These are phyloP conservation scores for Fragaria iinumae DNA, from an alignment of 306 rosid genomes.

Conservation along the genomic window DNA sequence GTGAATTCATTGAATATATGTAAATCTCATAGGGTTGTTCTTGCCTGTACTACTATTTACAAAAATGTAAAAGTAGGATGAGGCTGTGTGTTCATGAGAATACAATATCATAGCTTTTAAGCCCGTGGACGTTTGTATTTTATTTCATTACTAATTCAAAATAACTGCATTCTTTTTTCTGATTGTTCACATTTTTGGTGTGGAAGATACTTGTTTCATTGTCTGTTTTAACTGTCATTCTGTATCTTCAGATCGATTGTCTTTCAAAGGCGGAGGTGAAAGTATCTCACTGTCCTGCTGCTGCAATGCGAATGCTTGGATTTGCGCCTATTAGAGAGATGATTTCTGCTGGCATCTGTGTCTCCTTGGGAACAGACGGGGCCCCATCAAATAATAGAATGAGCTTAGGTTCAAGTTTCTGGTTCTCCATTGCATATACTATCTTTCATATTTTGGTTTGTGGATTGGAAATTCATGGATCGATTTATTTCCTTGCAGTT, in stretches of 20 bases:
- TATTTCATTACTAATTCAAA: not conserved
- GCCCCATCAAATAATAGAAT: conserved; percentile 94
- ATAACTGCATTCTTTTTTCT: not conserved
- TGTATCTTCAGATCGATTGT: conserved; percentile 57
- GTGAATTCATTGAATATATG: not conserved
- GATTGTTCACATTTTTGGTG: not conserved
- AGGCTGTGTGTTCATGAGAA: not conserved
- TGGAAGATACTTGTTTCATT: not conserved
- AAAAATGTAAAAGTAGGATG: not conserved
- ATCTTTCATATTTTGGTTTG: not conserved
- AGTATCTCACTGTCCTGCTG: conserved; percentile 87
- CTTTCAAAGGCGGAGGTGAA: conserved; percentile 73
- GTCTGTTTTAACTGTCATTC: not conserved
- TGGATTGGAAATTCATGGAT: conserved; percentile 16
- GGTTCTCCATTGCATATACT: conserved; percentile 6
- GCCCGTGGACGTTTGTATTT: not conserved
- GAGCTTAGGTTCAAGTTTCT: conserved; percentile 59
- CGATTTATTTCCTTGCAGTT: conserved; percentile 50
- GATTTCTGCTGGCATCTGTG: conserved; percentile 77
- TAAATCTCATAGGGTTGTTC: not conserved
- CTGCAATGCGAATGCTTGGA: conserved; percentile 96
- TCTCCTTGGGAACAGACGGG: conserved; percentile 90
- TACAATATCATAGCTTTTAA: not conserved
- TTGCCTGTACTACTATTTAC: not conserved
- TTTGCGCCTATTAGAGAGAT: conserved; percentile 90